These are phyloP conservation scores for Zygoascus meyerae DNA, from an alignment of 1,139 yeast species.

Conservation along the genomic window DNA sequence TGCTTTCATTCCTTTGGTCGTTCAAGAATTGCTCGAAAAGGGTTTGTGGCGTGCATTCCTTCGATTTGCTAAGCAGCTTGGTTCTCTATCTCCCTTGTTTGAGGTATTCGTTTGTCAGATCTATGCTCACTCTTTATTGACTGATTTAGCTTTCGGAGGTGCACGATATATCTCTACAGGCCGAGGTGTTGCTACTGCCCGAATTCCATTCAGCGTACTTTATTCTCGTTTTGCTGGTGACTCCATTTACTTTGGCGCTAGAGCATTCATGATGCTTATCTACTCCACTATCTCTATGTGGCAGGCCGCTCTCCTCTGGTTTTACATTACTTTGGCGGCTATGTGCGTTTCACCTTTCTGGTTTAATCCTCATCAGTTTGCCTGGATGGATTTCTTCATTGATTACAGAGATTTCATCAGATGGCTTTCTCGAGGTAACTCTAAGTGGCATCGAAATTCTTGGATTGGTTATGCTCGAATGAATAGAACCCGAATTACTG, in stretches of 20 bases:
- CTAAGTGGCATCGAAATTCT: constrained; percentile 98
- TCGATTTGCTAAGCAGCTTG: constrained; percentile 84
- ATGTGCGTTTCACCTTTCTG: constrained; percentile 90
- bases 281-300: constrained; percentile 92
- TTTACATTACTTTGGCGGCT: constrained; percentile 93
- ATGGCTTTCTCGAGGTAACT: constrained; percentile 98
- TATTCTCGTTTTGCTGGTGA: constrained; percentile 97
- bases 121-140: constrained; percentile 82
- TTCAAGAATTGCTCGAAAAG: constrained; percentile 95
- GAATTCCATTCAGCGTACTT: constrained; percentile 93
- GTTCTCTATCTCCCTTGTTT: constrained; percentile 90
- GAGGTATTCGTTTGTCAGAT: constrained; percentile 99
- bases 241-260: constrained; percentile 93
- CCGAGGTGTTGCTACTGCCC: constrained; percentile 98
- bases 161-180: constrained; percentile 99
- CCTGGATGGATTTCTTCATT: constrained; percentile 98
- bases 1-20: constrained; percentile 91
- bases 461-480: constrained; percentile 98
- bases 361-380: constrained; percentile 97
- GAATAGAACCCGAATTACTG: constrained; percentile 94
- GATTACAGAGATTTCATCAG: constrained; percentile 98
- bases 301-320: constrained; percentile 97
- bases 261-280: constrained; percentile 79
- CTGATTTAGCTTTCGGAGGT: constrained; percentile 97
- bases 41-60: constrained; percentile 94